Evolutionary conservation across 139 green algal genomes (phyloP).

Genomic region (Coelastrella sp.): DNA sequence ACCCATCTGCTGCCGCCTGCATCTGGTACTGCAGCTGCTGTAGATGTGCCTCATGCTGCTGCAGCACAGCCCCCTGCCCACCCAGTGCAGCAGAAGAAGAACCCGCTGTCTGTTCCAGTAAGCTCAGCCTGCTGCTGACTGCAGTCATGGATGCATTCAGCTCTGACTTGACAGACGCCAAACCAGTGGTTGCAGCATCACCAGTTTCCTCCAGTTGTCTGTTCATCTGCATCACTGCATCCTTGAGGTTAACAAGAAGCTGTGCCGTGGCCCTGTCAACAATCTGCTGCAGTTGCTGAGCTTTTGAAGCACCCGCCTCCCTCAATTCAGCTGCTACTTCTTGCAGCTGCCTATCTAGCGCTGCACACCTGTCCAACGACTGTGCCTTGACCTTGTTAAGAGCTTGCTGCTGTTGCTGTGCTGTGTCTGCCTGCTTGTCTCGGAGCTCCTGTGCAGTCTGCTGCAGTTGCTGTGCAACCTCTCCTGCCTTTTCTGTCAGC

Average conservation of each 20-base stretch:
- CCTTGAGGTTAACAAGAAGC: neutral
- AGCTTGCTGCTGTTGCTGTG: conserved; percentile 28
- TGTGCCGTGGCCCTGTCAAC: conserved; percentile 12
- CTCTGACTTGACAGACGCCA: neutral
- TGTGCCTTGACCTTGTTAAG: neutral
- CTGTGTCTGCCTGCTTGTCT: neutral
- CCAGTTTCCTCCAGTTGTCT: neutral
- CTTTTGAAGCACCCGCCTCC: neutral
- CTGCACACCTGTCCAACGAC: neutral
- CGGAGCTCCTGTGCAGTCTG: neutral
- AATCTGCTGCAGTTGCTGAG: conserved; percentile 28
- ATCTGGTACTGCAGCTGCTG: conserved; percentile 6
- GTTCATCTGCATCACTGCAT: neutral
- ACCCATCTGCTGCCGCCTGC: neutral
- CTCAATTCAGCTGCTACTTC: conserved; percentile 8
- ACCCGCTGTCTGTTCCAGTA: neutral
- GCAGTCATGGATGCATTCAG: neutral
- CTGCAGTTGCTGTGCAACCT: neutral
- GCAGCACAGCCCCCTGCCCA: neutral
- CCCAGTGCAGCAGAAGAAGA: neutral
- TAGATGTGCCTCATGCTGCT: conserved; percentile 10
- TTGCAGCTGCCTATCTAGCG: neutral
- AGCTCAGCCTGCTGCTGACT: neutral
- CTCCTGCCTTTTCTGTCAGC: neutral
- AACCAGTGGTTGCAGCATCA: neutral